Evolutionary conservation across 1,139 yeast species (phyloP), one percentile per base, ranked within the genome.

Genomic region (Yamadazyma dushanensis): DNA sequence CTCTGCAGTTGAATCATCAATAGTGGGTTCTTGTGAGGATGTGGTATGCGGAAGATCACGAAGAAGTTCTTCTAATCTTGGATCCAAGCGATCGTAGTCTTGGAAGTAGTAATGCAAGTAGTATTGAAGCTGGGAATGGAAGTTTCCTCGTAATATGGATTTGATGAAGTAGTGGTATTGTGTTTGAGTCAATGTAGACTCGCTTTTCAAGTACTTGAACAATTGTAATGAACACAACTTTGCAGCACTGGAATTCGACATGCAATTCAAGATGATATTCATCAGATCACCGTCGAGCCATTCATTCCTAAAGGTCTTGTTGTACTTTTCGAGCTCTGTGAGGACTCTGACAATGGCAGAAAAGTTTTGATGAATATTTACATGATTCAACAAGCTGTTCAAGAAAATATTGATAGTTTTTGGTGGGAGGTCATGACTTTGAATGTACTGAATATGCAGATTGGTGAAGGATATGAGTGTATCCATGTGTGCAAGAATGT

Each of bases 341-440:
- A 70, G 45, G 0, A 56, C 59, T 25, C 50, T 45, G 0, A 56
- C 54, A 2, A 59, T 45, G 0, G 66, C 73, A 0, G 66, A 51
- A 32, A 64, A 62, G 41, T 67, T 68, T 39, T 67, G 73, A 39
- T 60, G 53, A 11, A 59, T 37, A 27, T 53, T 55, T 16, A 66
- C 46, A 45, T 69, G 75, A 40, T 65, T 60, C 17, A 70, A 46
- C 5, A 68, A 32, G 41, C 75, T 66, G 44, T 68, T 66, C 16
- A 67, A 44, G 39, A 69, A 66, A 4, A 67, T 34, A 3, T 50
- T 54, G 10, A 52, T 42, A 5, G 70, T 61, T n/a, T 43, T 41
- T 3, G 19, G 16, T 9, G 53, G 41, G 30, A 52, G 52, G 1
- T 47, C 31, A 8, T 50, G 42, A 4, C 46, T 32, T 5, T 38